Base-by-base conservation (phyloP, 2,329 filamentous ascomycete genomes). In the Herpotrichia juniperi region DNA sequence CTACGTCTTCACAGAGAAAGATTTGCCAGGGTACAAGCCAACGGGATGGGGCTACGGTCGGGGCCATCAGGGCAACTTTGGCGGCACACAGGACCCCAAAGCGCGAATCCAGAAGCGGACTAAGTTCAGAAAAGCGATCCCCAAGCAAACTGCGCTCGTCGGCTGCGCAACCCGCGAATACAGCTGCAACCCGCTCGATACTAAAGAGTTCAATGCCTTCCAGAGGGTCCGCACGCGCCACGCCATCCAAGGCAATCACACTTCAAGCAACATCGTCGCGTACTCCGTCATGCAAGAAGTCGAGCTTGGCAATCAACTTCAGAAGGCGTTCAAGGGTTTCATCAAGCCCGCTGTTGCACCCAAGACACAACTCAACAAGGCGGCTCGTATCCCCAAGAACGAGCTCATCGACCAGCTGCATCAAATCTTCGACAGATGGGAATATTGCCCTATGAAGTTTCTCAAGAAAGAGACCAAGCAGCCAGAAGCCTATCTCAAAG, bases 381-480 rank as follows among this genome's bases (percentile, higher is more conserved):
- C 90, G 24, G 89, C 91, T 28, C 93, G 94, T 76, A 93, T 97
- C 76, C 87, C 91, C 39, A 87, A 93, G 74, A 88, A 91, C 79
- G 89, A 94, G 66, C 86, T 99, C 57, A 78, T 96, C 76, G 93
- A 97, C 76, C 83, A 85, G 58, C 87, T 99, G 55, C 92, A 93
- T 79, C 78, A 83, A 43, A 89, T 87, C 69, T 99, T 97, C 85
- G 85, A 87, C 50, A 80, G 89, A 66, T 96, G 89, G 80, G 87
- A 88, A 64, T 97, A 94, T 75, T 99, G 93, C 93, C 87, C 89
- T n/a, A 90, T 97, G 81, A 93, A 91, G 68, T 85, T 89, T 4
- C 83, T 99, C 62, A 91, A 91, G 58, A 81, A 86, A 45, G 79
- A 83, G 54, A 84, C 96, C 32, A 84, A 87, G 53, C 94, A 99